These are phyloP conservation scores for Syzygium aqueum DNA, from an alignment of 345 rosid genomes.

Conservation along the genomic window DNA sequence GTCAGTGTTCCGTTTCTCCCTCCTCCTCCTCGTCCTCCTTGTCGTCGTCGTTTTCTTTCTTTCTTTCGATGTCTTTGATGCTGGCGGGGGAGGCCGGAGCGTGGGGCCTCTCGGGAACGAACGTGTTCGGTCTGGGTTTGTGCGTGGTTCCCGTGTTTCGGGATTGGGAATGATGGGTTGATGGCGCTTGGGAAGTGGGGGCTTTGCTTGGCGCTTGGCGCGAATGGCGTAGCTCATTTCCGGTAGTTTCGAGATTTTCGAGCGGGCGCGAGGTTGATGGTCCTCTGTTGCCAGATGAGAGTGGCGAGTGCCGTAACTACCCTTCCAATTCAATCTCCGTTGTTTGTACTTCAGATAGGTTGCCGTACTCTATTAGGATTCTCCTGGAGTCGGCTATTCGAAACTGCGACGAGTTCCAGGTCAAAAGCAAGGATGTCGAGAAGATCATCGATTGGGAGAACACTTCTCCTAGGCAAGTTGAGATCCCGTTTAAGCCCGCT, in stretches of 20 bases:
- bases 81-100: too few species aligned
- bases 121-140: not conserved
- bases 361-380: slow-evolving; percentile 64
- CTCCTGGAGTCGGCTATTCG: slow-evolving; percentile 74
- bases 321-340: not conserved
- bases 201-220: not conserved
- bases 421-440: slow-evolving; percentile 72
- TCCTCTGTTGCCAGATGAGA: not conserved
- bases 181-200: not conserved
- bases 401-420: slow-evolving; percentile 74
- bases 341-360: slow-evolving; percentile 36
- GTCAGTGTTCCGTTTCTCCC: slow-evolving; percentile 21
- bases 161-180: not conserved
- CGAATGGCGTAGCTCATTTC: not conserved
- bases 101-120: too few species aligned
- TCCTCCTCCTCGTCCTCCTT: not conserved
- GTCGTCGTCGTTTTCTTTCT: not conserved
- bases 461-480: slow-evolving; percentile 59
- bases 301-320: not conserved
- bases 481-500: slow-evolving; percentile 82
- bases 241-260: not conserved
- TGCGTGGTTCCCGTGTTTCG: not conserved
- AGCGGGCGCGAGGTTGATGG: not conserved
- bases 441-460: slow-evolving; percentile 79
- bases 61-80: not conserved